Base-by-base conservation (phyloP, 208 protist species). In the Acanthamoeba sp. region DNA sequence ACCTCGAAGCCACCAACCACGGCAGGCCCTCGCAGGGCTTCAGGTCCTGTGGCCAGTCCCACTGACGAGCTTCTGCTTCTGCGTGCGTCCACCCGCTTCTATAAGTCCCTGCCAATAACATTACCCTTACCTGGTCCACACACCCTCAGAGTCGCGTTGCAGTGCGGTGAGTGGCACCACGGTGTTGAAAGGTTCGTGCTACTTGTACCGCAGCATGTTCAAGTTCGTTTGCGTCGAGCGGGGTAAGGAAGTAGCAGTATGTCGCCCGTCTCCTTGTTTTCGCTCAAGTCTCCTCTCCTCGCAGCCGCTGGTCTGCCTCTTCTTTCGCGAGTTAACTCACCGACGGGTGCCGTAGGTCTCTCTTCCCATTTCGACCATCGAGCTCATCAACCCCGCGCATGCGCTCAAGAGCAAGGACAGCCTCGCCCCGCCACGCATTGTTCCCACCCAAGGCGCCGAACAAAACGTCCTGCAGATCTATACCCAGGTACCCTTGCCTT, bases 221-320 rank as follows among this genome's bases (percentile, higher is more conserved):
- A 84, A 84, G 73, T 84, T 84, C 52, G 73, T 84, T 18, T 84
- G 73, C 40, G 73, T 84, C 29, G 73, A 84, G 40, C 73, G 73
- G 3, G 73, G 40, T 38, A 84, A 84, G 73, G 73, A 84, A 84
- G 73, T 84, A 4, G 73, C 5, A 2, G 73, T 84, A 84, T 24
- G 73, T 34, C 34, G 34, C 38, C 20, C 20, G 5, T 84, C 73
- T 20, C 27, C 2, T 38, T 82, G 36, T 82, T 52, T 62, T 62
- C 22, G 55, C 22, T 22, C 29, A 69, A 9, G 18, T 50, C 18
- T 50, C 45, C 18, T 2, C 45, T n/a, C 45, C 18, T 50, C 12
- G 45, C 18, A 16, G 45, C 45, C 45, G 2, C 12, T 69, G 62
- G n/a, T n/a, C n/a, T n/a, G n/a, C n/a, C n/a, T n/a, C n/a, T n/a